Base-by-base conservation (phyloP, 257 asterid species). In the Vinca minor region DNA sequence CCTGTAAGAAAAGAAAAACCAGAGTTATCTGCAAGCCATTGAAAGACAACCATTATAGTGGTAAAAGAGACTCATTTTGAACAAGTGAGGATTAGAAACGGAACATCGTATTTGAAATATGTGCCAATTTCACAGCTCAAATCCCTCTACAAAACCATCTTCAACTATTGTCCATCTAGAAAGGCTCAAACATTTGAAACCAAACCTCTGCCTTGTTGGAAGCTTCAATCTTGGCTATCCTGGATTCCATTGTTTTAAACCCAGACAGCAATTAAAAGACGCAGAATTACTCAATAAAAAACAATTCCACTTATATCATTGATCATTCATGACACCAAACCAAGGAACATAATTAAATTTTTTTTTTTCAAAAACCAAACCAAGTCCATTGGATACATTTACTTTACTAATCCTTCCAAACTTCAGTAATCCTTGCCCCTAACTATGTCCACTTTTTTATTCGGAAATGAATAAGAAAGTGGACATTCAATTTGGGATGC, bases 1-100 rank as follows among this genome's bases (percentile, higher is more conserved):
- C 96, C 96, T 88, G 77, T 41, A 62, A 39, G 15, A 62, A 31
- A 60, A n/a, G n/a, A n/a, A n/a, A 69, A 69, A 20, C 36, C 49
- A 53, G n/a, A 28, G 60, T 49, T 32, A 29, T 15, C 5, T 17
- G 20, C 35, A 35, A 48, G 15, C 32, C 29, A 63, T 29, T 34
- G 17, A 57, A 46, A 63, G 26, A 26, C 12, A 58, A 41, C 11
- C 17, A 20, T 31, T 55, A 55, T 3, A 17, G 31, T 8, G 23
- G 25, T n/a, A 55, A 55, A 54, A 31, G n/a, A 31, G 15, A 54
- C 61, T 55, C 61, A 55, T 6, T n/a, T n/a, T 69, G n/a, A 9
- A 32, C 12, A 52, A 15, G 23, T 1, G 41, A 49, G 36, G 28
- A 60, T 18, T 10, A 17, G 18, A 36, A 38, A 12, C 29, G 17